phyloP scores from a whole-genome alignment of 108 stramenopile species.

The Epithemia pelagica region DNA sequence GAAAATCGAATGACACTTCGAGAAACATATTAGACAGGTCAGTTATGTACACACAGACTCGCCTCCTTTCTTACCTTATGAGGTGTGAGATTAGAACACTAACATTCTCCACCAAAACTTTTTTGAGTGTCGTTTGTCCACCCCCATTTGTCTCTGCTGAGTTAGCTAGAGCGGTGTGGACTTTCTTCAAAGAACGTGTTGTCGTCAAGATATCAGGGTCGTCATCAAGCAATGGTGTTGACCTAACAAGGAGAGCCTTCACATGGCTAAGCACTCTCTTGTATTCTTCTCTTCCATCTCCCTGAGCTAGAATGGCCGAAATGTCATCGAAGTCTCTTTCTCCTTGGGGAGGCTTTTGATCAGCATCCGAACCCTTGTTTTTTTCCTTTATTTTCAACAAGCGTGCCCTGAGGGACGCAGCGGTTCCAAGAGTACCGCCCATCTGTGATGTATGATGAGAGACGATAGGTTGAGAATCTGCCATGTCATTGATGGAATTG shows the following conservation, averaged over 20 bases:
- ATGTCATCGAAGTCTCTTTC: not conserved
- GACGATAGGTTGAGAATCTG: not conserved
- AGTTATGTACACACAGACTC: too few species aligned
- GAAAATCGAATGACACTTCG: constrained; percentile 49
- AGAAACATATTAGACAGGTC: constrained; percentile 2
- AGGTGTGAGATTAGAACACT: constrained; percentile 26
- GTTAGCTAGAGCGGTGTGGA: constrained; percentile 40
- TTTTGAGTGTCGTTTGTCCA: not conserved
- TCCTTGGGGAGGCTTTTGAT: not conserved
- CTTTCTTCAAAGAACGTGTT: constrained; percentile 32
- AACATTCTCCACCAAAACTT: constrained; percentile 11
- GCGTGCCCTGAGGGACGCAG: constrained; percentile 49
- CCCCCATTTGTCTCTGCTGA: not conserved
- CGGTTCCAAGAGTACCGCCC: constrained; percentile 26
- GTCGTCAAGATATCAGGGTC: constrained; percentile 23
- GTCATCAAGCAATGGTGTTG: constrained; percentile 22
- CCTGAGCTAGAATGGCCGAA: not conserved
- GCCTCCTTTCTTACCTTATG: constrained; percentile 36
- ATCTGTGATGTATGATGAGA: not conserved
- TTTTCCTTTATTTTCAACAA: constrained; percentile 45
- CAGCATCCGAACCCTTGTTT: constrained; percentile 8
- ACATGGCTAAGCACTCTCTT: not conserved
- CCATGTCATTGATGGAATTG: not conserved
- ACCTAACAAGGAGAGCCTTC: constrained; percentile 16
- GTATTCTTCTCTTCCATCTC: constrained; percentile 1